phyloP scores from a whole-genome alignment of 1,284 basidiomycete genomes.

The Schizophyllum commune region DNA sequence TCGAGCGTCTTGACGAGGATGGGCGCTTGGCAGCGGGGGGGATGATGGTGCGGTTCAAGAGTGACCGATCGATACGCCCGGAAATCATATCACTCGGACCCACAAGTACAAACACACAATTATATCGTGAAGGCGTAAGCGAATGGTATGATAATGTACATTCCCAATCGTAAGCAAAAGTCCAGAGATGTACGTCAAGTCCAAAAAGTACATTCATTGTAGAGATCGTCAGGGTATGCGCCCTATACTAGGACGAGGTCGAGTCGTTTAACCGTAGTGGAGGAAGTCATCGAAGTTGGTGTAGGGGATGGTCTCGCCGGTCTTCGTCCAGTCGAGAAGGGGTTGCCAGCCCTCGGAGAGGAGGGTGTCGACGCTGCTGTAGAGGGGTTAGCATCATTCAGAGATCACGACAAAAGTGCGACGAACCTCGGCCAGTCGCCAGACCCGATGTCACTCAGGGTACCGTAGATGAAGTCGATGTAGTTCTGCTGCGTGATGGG shows the following conservation, averaged over 20 bases:
- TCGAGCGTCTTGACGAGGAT: too few relatives aligned
- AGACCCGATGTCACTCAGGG: conserved; percentile 3
- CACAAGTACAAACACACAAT: too few relatives aligned
- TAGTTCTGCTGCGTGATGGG: conserved; percentile 11
- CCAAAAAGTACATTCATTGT: background rate
- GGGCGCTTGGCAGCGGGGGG: too few relatives aligned
- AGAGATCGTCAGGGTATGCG: background rate
- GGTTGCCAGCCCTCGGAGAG: conserved; percentile 11
- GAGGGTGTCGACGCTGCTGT: conserved; percentile 5
- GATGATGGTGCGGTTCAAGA: too few relatives aligned
- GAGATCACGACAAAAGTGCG: background rate
- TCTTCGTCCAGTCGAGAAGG: conserved; percentile 14
- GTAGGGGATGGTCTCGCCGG: conserved; percentile 16
- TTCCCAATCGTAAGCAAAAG: too few relatives aligned
- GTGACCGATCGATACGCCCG: too few relatives aligned
- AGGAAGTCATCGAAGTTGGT: conserved; percentile 18
- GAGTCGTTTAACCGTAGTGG: conserved; percentile 1
- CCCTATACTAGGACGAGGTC: background rate
- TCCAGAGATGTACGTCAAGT: background rate
- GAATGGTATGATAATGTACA: too few relatives aligned
- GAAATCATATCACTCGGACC: too few relatives aligned
- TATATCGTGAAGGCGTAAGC: too few relatives aligned
- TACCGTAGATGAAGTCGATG: conserved; percentile 9
- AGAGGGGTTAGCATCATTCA: background rate
- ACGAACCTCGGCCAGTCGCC: conserved; percentile 3